phyloP scores from a whole-genome alignment of 1,139 yeast species.

The Taphrina populina region DNA sequence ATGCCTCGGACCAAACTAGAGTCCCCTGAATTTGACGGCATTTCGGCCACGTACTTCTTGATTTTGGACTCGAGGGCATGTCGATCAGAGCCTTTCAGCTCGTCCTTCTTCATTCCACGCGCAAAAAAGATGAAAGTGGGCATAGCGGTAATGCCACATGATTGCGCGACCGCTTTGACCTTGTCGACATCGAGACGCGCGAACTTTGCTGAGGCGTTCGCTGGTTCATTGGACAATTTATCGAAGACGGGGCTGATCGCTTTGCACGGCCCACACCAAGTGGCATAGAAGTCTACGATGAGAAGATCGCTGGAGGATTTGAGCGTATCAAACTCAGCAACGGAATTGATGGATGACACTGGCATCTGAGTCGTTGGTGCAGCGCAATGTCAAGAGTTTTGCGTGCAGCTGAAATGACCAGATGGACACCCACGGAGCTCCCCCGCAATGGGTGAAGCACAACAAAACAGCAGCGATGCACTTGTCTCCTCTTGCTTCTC shows the following conservation, averaged over 20 bases:
- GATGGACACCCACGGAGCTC: no score
- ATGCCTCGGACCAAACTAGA: conserved; percentile 6
- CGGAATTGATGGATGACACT: not conserved
- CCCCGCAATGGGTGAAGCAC: no score
- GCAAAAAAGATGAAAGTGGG: conserved; percentile 80
- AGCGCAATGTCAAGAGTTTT: no score
- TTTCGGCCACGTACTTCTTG: conserved; percentile 9
- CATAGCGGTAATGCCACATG: conserved; percentile 31
- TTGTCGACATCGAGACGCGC: conserved; percentile 81
- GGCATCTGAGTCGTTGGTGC: not conserved
- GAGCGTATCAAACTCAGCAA: conserved; percentile 7
- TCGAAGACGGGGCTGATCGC: conserved; percentile 78
- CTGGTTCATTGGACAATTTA: conserved; percentile 52
- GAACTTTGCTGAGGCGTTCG: conserved; percentile 52
- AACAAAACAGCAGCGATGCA: no score
- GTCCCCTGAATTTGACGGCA: not conserved
- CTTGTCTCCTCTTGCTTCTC: no score
- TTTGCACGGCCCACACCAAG: conserved; percentile 95
- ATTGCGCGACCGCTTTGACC: conserved; percentile 51
- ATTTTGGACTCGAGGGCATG: conserved; percentile 32
- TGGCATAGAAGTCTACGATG: conserved; percentile 79
- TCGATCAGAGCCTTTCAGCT: conserved; percentile 71
- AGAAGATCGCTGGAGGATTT: conserved; percentile 46
- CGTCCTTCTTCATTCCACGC: conserved; percentile 61
- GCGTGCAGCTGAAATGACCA: no score